Percentiles rank a stretch among this genome's conserved stretches.
Evolutionary conservation across 495 filamentous ascomycete species (phyloP).

Genomic region (Aspergillus steynii): DNA sequence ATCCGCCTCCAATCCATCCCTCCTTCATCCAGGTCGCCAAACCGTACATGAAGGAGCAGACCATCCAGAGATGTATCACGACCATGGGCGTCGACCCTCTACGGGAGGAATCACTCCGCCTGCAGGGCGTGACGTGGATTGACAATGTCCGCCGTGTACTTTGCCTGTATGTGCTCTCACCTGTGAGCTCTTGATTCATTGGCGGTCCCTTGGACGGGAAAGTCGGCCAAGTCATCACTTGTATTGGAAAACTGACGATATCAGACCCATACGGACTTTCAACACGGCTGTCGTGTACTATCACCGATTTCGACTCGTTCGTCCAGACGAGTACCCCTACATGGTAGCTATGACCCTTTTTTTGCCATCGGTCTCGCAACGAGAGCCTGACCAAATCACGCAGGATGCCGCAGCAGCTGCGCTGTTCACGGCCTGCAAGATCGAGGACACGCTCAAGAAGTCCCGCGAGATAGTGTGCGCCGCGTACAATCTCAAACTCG

Average conservation of each 20-base stretch:
- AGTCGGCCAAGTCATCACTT: neutral
- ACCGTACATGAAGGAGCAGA: slow-evolving; percentile 65
- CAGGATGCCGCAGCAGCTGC: slow-evolving; percentile 85
- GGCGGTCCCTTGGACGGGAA: neutral
- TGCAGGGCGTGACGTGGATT: slow-evolving; percentile 80
- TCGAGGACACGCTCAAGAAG: slow-evolving; percentile 97
- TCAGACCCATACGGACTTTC: slow-evolving; percentile 76
- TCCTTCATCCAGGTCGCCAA: slow-evolving; percentile 71
- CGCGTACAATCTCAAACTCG: slow-evolving; percentile 76
- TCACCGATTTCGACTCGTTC: slow-evolving; percentile 82
- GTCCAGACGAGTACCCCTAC: slow-evolving; percentile 71
- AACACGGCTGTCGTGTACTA: slow-evolving; percentile 83
- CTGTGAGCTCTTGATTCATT: neutral
- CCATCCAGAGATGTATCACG: slow-evolving; percentile 58
- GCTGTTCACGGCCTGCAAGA: slow-evolving; percentile 91
- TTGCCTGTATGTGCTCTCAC: slow-evolving; percentile 57
- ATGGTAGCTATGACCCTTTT: slow-evolving; percentile 32
- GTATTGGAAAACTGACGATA: slow-evolving; percentile 1
- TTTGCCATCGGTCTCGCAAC: neutral
- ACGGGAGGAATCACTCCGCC: slow-evolving; percentile 66
- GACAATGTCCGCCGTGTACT: slow-evolving; percentile 72
- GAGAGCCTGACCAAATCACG: slow-evolving; percentile 16
- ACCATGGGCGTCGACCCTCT: slow-evolving; percentile 54
- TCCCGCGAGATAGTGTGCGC: slow-evolving; percentile 90
- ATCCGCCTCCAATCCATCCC: slow-evolving; percentile 60